Conservation (phyloP, 2,329 filamentous ascomycete species). For the Penicillium sp. region DNA sequence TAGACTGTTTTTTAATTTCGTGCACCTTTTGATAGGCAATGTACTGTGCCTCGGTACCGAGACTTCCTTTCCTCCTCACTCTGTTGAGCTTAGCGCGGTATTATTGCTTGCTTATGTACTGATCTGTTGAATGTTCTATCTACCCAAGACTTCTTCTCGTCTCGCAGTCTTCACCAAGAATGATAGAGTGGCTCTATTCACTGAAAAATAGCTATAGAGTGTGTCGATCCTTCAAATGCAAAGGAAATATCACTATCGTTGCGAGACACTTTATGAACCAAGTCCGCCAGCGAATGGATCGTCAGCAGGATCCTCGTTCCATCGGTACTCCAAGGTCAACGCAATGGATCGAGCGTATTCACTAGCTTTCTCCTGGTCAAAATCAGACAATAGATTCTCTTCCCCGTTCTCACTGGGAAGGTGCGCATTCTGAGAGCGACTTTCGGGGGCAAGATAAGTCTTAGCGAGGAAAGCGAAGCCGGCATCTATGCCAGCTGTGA, state of each 20-base stretch:
- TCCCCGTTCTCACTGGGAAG: not conserved
- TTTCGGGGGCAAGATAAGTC: not conserved
- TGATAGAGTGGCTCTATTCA: not conserved
- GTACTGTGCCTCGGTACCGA: not conserved
- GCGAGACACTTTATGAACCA: not conserved
- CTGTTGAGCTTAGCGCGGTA: too few species aligned
- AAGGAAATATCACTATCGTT: not conserved
- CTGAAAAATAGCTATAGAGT: too few species aligned
- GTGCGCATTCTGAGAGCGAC: not conserved
- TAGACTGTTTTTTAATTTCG: slow-evolving; percentile 2
- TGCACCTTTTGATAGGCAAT: not conserved
- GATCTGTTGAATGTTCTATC: too few species aligned
- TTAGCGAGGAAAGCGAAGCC: slow-evolving; percentile 4
- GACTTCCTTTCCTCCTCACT: not conserved
- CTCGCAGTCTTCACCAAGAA: too few species aligned
- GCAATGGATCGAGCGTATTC: not conserved
- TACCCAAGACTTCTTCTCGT: too few species aligned
- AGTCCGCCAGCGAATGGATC: not conserved
- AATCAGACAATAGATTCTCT: not conserved
- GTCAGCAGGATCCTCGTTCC: not conserved
- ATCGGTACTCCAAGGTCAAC: not conserved
- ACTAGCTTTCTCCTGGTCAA: not conserved
- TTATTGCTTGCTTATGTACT: too few species aligned
- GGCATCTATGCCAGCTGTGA: slow-evolving; percentile 5
- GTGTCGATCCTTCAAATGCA: too few species aligned